Percentiles rank a stretch among this genome's conserved stretches.
phyloP scores from a whole-genome alignment of 2,329 filamentous ascomycete species.

The Alternaria incomplexa region DNA sequence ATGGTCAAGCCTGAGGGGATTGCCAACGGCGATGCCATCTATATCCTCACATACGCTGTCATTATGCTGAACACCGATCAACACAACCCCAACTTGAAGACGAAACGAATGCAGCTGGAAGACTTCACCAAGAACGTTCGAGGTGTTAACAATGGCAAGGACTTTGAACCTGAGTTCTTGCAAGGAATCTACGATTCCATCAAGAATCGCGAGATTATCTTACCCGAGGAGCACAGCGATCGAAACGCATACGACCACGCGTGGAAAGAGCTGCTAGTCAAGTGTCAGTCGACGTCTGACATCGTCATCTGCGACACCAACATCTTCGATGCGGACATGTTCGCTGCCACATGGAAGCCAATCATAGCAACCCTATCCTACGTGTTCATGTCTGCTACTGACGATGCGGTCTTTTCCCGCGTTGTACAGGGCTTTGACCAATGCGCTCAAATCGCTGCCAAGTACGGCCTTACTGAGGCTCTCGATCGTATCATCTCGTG shows the following conservation, averaged over 20 bases:
- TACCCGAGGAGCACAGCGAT: slow-evolving; percentile 97
- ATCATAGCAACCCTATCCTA: slow-evolving; percentile 95
- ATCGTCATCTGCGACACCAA: slow-evolving; percentile 87
- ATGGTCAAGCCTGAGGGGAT: slow-evolving; percentile 74
- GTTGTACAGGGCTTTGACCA: slow-evolving; percentile 96
- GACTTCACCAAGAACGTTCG: slow-evolving; percentile 90
- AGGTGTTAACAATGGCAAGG: slow-evolving; percentile 82
- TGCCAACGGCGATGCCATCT: slow-evolving; percentile 85
- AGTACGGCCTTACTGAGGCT: slow-evolving; percentile 81
- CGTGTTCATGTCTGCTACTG: slow-evolving; percentile 98
- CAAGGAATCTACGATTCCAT: slow-evolving; percentile 90
- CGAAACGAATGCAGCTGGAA: slow-evolving; percentile 81
- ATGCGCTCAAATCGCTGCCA: slow-evolving; percentile 89
- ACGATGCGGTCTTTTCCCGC: slow-evolving; percentile 92
- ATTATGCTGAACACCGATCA: slow-evolving; percentile 98
- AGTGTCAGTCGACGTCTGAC: slow-evolving; percentile 76
- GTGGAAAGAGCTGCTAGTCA: slow-evolving; percentile 91
- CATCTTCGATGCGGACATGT: slow-evolving; percentile 97
- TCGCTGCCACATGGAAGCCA: slow-evolving; percentile 92
- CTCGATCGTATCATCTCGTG: slow-evolving; percentile 93
- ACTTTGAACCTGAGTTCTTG: slow-evolving; percentile 85
- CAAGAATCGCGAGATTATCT: slow-evolving; percentile 89
- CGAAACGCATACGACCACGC: slow-evolving; percentile 96
- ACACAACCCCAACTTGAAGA: slow-evolving; percentile 88
- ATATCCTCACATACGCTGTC: slow-evolving; percentile 90